Percentiles rank a stretch among this genome's conserved stretches.
phyloP scores from a whole-genome alignment of 805 yeast species.

The Novakomyces olei region DNA sequence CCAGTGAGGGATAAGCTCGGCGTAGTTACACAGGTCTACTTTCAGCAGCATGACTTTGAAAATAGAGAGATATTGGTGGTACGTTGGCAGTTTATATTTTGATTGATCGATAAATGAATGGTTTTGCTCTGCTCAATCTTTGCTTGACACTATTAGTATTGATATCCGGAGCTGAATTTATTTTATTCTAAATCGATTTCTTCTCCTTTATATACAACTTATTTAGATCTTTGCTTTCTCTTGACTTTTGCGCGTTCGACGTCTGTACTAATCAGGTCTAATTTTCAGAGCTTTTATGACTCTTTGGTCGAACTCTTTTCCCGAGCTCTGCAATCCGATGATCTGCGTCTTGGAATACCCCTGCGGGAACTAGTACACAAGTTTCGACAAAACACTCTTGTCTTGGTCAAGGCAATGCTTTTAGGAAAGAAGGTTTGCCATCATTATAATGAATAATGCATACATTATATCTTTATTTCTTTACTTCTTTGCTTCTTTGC shows the following conservation, averaged over 20 bases:
- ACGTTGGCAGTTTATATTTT: slow-evolving; percentile 23
- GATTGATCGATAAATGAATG: slow-evolving; percentile 16
- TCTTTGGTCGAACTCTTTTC: too few relatives aligned
- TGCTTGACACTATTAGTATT: slow-evolving; percentile 20
- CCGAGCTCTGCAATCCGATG: too few relatives aligned
- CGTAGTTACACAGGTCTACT: slow-evolving; percentile 69
- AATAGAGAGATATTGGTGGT: slow-evolving; percentile 42
- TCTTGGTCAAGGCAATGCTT: slow-evolving; percentile 52
- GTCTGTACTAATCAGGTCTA: too few relatives aligned
- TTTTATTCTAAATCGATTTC: too few relatives aligned
- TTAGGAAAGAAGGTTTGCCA: slow-evolving; percentile 30
- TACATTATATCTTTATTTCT: too few relatives aligned
- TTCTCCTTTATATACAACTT: too few relatives aligned
- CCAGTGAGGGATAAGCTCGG: slow-evolving; percentile 78
- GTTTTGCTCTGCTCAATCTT: slow-evolving; percentile 27
- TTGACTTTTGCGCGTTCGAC: too few relatives aligned
- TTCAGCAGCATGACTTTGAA: slow-evolving; percentile 53
- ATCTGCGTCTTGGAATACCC: slow-evolving; percentile 47
- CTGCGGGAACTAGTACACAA: slow-evolving; percentile 39
- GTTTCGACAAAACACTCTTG: slow-evolving; percentile 36
- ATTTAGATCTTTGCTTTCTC: too few relatives aligned
- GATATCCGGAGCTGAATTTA: background rate
- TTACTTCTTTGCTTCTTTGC: background rate
- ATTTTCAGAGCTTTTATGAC: too few relatives aligned
- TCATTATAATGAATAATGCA: too few relatives aligned